Evolutionary conservation across 1,139 yeast species (phyloP), one percentile per base, ranked within the genome.

Genomic region (Debaryomyces singareniensis): DNA sequence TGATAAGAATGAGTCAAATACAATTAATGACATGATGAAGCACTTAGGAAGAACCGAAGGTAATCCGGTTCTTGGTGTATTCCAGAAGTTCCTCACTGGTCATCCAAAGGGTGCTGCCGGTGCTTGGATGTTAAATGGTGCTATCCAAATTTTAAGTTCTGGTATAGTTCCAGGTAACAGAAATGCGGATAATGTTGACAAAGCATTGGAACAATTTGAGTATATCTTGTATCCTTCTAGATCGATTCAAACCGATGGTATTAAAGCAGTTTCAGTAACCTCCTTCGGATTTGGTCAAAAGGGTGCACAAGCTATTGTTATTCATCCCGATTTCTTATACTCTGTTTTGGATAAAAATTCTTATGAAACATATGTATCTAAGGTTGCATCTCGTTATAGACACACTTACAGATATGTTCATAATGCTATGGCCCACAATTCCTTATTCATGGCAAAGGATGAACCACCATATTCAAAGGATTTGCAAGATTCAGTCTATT

Each of bases 91-190:
- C 78, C 76, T 91, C 54, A 91, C 99, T 51, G 99, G 98, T 67
- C 99, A 91, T 71, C 98, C 98, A 53, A 91, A 91, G 82, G 99
- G 98, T 76, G 98, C 98, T 48, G 99, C 99, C 35, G 98, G 97
- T 74, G 97, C 99, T 39, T 91, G 98, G 98, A 91, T 93, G 98
- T 71, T 91, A 74, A 93, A 91, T 62, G 99, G 99, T 65, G 96
- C 89, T 38, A 70, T 91, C 46, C 99, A 91, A 71, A 81, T 89
- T 45, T 71, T 91, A 58, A 82, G 85, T 66, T 61, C 85, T 51
- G 98, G 98, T 63, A 56, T 89, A 51, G 95, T 91, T 49, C 99
- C 99, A 45, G 99, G 99, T 62, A 91, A 91, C 74, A 79, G 96
- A 64, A 93, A 93, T 54, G 98, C 98, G 36, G 99, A 91, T 63